Evolutionary conservation across 305 asterid genomes (phyloP), one percentile per base, ranked within the genome.

Genomic region (Andrographis paniculata): DNA sequence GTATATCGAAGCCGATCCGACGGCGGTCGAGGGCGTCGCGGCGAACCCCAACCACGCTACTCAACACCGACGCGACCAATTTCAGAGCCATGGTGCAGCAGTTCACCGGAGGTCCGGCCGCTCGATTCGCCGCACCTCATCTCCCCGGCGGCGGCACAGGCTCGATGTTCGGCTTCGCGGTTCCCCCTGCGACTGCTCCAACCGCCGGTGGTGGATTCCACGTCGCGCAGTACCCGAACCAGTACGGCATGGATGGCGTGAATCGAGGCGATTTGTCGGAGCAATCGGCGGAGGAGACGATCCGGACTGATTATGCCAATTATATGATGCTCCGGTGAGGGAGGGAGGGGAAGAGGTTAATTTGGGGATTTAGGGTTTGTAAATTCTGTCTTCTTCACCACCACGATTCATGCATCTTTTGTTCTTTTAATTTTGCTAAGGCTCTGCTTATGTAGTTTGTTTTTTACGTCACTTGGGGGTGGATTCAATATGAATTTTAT

Each of bases 41-140:
- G 4, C 49, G 77, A 24, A 69, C 72, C 37, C 74, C 80, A 0
- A 69, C 77, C 59, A 74, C 77, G 58, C 48, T 73, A 37, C 55
- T 74, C 65, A 69, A 63, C 74, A 74, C 80, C 2, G 80, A 74
- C 65, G 50, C 74, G 23, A 17, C 65, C 58, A 73, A 73, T 60
- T 73, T 73, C 40, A 63, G 74, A 12, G 74, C 80, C 61, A 57
- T 74, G 77, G 80, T 69, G 49, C 80, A 74, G 36, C 77, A 65
- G 9, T 74, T 66, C 69, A 74, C 80, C 22, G 80, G 80, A 14
- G 50, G 52, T 40, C 63, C 76, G 35, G 4, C 56, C 42, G n/a
- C 57, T 42, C 14, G 57, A 20, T n/a, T 50, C 40, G 38, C 52
- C 20, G 19, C 59, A 8, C 14, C 14, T 2, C 65, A 35, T 20